Evolutionary conservation across 805 yeast genomes (phyloP).

Genomic region (Ogataea naganishii): DNA sequence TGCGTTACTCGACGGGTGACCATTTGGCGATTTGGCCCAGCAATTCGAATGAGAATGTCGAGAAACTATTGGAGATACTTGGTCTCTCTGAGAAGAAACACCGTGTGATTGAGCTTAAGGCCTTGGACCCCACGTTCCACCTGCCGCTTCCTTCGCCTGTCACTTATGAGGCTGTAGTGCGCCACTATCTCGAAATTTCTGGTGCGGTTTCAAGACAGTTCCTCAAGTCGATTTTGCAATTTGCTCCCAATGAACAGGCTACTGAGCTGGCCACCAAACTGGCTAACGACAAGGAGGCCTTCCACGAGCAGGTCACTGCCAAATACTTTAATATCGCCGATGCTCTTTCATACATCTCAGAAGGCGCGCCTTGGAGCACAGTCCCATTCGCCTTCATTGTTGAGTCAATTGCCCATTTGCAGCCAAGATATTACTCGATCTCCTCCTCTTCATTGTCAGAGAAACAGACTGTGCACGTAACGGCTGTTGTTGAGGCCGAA

Average conservation of each 20-base stretch:
- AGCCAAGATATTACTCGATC: constrained; percentile 93
- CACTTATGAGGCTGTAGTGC: constrained; percentile 78
- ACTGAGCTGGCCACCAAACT: constrained; percentile 42
- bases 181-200: constrained; percentile 82
- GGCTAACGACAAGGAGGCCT: constrained; percentile 59
- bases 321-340: constrained; percentile 70
- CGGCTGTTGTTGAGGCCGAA: constrained; percentile 85
- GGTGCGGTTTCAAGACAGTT: constrained; percentile 93
- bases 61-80: constrained; percentile 55
- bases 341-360: constrained; percentile 52
- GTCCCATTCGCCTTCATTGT: constrained; percentile 82
- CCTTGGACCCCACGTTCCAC: constrained; percentile 61
- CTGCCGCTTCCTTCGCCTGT: constrained; percentile 63
- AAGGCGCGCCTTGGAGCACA: constrained; percentile 56
- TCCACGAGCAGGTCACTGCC: constrained; percentile 55
- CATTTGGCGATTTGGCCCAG: constrained; percentile 95
- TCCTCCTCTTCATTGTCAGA: constrained; percentile 81
- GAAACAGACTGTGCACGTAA: constrained; percentile 67
- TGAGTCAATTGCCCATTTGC: constrained; percentile 73
- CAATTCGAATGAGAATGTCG: constrained; percentile 68
- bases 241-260: constrained; percentile 63
- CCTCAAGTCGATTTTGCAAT: constrained; percentile 61
- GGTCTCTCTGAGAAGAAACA: constrained; percentile 45
- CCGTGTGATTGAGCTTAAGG: constrained; percentile 51
- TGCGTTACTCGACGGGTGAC: constrained; percentile 91